These are phyloP conservation scores for Hamigera avellanea DNA, from an alignment of 495 filamentous ascomycete species.

Conservation along the genomic window DNA sequence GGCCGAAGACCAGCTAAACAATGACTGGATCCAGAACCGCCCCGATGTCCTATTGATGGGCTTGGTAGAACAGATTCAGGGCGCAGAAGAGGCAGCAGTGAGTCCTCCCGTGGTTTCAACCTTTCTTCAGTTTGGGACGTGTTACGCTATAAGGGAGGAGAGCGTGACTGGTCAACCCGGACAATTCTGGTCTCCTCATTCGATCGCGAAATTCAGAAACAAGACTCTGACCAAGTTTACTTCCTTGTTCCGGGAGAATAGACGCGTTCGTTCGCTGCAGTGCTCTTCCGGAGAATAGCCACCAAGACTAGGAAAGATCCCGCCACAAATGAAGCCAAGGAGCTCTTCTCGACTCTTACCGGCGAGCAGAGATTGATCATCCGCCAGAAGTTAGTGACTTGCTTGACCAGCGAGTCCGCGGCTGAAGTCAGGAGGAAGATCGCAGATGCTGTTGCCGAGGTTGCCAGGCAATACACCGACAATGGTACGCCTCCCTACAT, in stretches of 20 bases:
- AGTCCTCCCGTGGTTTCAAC: constrained; percentile 12
- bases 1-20: constrained; percentile 81
- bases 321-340: constrained; percentile 55
- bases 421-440: constrained; percentile 80
- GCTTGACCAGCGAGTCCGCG: constrained; percentile 57
- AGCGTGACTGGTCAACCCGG: too few species aligned
- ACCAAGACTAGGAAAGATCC: constrained; percentile 72
- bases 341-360: constrained; percentile 69
- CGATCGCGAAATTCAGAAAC: not conserved
- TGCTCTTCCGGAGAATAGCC: constrained; percentile 89
- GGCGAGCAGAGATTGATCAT: constrained; percentile 64
- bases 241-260: constrained; percentile 19
- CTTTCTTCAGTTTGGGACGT: too few species aligned
- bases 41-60: constrained; percentile 89
- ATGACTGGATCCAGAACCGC: constrained; percentile 69
- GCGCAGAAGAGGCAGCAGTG: constrained; percentile 56
- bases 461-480: constrained; percentile 89
- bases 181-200: too few species aligned
- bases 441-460: constrained; percentile 88
- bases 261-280: constrained; percentile 81
- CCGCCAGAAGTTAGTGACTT: constrained; percentile 66
- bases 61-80: constrained; percentile 80
- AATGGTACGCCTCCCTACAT: constrained; percentile 49
- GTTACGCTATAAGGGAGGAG: too few species aligned
- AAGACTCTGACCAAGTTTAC: constrained; percentile 1